Conservation (phyloP, 192 early-diverging fungal genomes). For the Chytriomyces sp. region DNA sequence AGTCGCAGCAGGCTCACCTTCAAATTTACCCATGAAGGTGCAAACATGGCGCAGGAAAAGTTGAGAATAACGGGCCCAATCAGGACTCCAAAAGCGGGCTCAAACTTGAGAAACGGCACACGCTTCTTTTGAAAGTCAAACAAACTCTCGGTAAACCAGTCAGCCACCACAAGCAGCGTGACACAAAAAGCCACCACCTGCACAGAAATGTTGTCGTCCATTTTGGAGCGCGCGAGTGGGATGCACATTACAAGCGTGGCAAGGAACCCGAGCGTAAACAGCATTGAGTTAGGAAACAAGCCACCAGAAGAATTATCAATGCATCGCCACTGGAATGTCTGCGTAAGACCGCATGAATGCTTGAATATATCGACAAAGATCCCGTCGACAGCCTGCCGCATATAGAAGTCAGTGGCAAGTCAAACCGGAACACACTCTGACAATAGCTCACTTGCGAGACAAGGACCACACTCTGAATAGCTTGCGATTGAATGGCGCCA, state of each 20-base stretch:
- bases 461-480: conserved; percentile 55
- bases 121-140: conserved; percentile 19
- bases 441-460: conserved; percentile 39
- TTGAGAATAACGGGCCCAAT: conserved; percentile 58
- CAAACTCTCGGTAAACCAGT: conserved; percentile 45
- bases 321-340: conserved; percentile 13
- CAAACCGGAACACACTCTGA: neutral
- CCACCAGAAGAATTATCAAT: conserved; percentile 8
- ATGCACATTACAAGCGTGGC: conserved; percentile 41
- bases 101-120: conserved; percentile 36
- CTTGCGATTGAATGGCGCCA: conserved; percentile 50
- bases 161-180: conserved; percentile 41
- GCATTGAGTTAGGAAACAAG: conserved; percentile 32
- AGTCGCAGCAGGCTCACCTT: conserved; percentile 40
- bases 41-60: conserved; percentile 52
- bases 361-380: conserved; percentile 55
- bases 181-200: conserved; percentile 52
- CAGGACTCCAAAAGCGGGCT: conserved; percentile 32
- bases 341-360: conserved; percentile 48
- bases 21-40: conserved; percentile 61
- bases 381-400: conserved; percentile 50
- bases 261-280: conserved; percentile 49
- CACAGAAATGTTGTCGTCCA: conserved; percentile 59
- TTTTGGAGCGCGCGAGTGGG: conserved; percentile 50
- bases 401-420: neutral